These are phyloP conservation scores for Saccharomyces hybrid DNA, from an alignment of 1,139 yeast genomes.

Conservation along the genomic window DNA sequence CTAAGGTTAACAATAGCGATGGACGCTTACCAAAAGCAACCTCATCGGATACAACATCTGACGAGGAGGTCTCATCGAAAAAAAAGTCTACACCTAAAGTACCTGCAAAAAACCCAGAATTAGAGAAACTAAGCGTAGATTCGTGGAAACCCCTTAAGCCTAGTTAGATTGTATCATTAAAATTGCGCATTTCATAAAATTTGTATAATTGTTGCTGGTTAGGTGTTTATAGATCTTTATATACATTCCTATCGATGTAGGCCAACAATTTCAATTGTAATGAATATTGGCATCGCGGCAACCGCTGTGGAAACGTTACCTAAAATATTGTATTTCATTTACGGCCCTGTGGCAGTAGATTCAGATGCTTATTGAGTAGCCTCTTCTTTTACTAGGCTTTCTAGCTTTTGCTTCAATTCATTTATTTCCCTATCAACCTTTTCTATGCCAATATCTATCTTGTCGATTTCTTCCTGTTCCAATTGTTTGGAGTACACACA, in stretches of 20 bases:
- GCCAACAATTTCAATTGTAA: neutral
- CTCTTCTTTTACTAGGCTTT: neutral
- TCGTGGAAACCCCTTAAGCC: conserved; percentile 56
- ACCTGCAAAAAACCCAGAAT: conserved; percentile 24
- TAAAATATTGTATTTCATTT: no score
- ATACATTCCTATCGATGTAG: neutral
- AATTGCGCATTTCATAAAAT: neutral
- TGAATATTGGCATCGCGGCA: neutral
- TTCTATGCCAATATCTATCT: conserved; percentile 59
- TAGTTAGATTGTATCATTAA: conserved; percentile 27
- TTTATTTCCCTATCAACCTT: conserved; percentile 55
- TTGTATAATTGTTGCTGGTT: neutral
- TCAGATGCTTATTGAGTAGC: neutral
- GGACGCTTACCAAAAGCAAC: conserved; percentile 1
- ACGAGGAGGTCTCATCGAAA: conserved; percentile 3
- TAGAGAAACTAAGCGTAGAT: conserved; percentile 35
- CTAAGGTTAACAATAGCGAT: neutral
- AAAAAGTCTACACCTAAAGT: conserved; percentile 12
- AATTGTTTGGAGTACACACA: conserved; percentile 44
- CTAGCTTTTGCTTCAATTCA: conserved; percentile 38
- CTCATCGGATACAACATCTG: neutral
- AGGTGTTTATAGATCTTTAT: neutral
- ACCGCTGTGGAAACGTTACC: neutral
- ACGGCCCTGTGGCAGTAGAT: no score
- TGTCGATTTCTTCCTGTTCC: conserved; percentile 72